phyloP scores from a whole-genome alignment of 2,329 filamentous ascomycete species.

The Zymoseptoria brevis region DNA sequence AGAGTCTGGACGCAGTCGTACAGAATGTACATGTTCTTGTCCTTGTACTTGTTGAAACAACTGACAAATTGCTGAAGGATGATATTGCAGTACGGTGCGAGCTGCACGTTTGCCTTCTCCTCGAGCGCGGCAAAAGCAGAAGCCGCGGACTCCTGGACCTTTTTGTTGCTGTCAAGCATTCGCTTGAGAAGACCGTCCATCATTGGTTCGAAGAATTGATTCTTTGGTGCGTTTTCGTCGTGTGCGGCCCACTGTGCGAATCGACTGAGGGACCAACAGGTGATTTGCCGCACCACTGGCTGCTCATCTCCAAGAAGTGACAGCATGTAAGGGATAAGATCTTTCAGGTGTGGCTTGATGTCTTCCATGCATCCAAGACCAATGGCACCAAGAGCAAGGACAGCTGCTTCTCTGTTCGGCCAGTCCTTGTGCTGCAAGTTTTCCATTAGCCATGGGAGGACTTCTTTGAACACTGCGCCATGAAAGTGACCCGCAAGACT shows the following conservation, averaged over 20 bases:
- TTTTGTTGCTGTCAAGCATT: slow-evolving; percentile 97
- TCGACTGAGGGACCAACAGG: slow-evolving; percentile 91
- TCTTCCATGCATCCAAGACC: slow-evolving; percentile 89
- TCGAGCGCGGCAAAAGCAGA: slow-evolving; percentile 95
- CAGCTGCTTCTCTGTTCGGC: slow-evolving; percentile 87
- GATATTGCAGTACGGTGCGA: slow-evolving; percentile 78
- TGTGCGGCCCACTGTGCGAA: slow-evolving; percentile 89
- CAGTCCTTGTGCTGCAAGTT: slow-evolving; percentile 85
- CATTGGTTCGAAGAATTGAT: slow-evolving; percentile 82
- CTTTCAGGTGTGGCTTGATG: slow-evolving; percentile 81
- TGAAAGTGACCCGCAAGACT: slow-evolving; percentile 89
- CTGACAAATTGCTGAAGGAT: slow-evolving; percentile 87
- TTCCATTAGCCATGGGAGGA: slow-evolving; percentile 83
- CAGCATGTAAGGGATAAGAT: slow-evolving; percentile 84
- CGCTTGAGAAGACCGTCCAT: slow-evolving; percentile 92
- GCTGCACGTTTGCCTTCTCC: slow-evolving; percentile 74
- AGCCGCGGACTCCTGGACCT: slow-evolving; percentile 91
- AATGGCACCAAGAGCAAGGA: slow-evolving; percentile 87
- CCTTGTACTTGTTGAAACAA: slow-evolving; percentile 94
- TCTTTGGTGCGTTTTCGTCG: slow-evolving; percentile 59
- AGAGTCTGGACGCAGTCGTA: slow-evolving; percentile 98
- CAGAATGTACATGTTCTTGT: slow-evolving; percentile 96
- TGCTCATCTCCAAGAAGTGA: slow-evolving; percentile 75
- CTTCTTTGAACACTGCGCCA: slow-evolving; percentile 78
- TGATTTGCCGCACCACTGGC: slow-evolving; percentile 90